Evolutionary conservation across 1,284 basidiomycete species (phyloP).

Genomic region (Ceratobasidium sp.): DNA sequence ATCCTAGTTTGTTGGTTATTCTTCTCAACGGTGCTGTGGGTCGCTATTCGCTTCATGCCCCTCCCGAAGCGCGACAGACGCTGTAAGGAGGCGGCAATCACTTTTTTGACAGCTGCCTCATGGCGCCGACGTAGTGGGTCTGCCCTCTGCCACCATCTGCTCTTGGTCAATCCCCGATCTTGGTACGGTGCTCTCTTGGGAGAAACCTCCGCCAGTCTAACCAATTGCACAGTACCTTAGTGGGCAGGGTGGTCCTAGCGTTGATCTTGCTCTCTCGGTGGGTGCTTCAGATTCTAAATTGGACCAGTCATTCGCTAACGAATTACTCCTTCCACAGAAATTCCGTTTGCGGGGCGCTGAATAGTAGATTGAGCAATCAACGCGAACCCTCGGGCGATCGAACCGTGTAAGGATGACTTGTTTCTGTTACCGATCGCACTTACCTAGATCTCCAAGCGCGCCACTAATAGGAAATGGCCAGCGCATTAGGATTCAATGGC

Average conservation of each 20-base stretch:
- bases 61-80: no score
- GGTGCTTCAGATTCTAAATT: neutral
- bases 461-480: neutral
- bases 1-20: no score
- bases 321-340: neutral
- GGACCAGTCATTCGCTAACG: neutral
- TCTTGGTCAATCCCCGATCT: neutral
- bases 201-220: neutral
- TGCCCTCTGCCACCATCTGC: neutral
- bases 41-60: no score
- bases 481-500: neutral
- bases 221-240: neutral
- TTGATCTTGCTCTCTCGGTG: neutral
- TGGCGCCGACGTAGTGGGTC: neutral
- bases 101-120: neutral
- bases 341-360: neutral
- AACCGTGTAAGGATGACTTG: neutral
- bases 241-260: neutral
- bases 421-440: neutral
- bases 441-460: neutral
- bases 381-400: neutral
- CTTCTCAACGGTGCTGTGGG: no score
- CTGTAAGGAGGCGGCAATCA: no score
- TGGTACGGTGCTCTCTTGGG: neutral
- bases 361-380: neutral